Conservation (phyloP, 495 filamentous ascomycete genomes). For the Penicillium turbatum region DNA sequence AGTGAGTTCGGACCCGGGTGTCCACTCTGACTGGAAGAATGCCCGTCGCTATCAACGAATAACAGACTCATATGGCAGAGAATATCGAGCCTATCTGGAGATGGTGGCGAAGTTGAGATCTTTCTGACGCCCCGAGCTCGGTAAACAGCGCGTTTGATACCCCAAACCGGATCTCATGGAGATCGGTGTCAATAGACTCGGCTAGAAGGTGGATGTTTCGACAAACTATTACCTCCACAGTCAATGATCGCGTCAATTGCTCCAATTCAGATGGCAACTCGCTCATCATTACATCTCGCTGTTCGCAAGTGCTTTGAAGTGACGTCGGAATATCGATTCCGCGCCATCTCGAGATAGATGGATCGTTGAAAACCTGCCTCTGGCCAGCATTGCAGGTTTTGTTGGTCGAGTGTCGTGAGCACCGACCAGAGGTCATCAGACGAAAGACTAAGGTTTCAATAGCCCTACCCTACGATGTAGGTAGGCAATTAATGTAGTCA, state of each 20-base stretch:
- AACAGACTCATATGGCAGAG: slow-evolving; percentile 16
- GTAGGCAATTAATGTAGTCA: slow-evolving; percentile 19
- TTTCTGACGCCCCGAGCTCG: not conserved
- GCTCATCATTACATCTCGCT: not conserved
- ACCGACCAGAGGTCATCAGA: not conserved
- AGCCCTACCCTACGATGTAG: slow-evolving; percentile 1
- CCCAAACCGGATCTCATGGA: not conserved
- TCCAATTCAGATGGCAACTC: not conserved
- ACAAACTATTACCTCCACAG: not conserved
- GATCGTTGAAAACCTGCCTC: not conserved
- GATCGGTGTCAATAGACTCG: not conserved
- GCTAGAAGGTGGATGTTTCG: not conserved
- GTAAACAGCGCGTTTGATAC: slow-evolving; percentile 1
- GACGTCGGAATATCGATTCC: not conserved
- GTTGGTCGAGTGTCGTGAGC: not conserved
- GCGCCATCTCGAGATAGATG: not conserved
- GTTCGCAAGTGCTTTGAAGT: not conserved
- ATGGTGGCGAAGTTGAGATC: slow-evolving; percentile 16
- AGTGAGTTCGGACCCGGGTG: slow-evolving; percentile 4
- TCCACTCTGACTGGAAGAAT: slow-evolving; percentile 16
- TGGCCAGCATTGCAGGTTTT: not conserved
- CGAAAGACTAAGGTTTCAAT: slow-evolving; percentile 8
- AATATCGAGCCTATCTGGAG: slow-evolving; percentile 8
- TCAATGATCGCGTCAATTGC: not conserved
- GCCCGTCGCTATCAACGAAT: slow-evolving; percentile 15